Base-by-base conservation (phyloP, 805 yeast genomes). In the Zygosaccharomyces bisporus region DNA sequence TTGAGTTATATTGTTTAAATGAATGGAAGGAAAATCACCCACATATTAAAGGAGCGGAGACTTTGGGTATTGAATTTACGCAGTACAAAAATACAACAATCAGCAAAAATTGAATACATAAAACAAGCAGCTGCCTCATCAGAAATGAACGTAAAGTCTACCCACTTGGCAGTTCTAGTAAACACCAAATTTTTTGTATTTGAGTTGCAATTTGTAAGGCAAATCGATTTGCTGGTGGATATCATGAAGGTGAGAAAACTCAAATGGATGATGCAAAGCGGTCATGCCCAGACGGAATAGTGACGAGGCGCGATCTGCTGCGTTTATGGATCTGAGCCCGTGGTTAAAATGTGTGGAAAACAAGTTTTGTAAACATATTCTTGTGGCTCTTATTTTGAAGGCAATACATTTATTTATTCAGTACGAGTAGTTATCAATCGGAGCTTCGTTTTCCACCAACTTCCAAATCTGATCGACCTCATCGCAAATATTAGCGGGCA, bases 241-340 rank as follows among this genome's bases (percentile, higher is more conserved):
- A 12, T 12, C 30, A 25, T 25, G 30, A 25, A 25, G 13, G 75
- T 77, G 27, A 72, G 72, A 16, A 25, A 25, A 4, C 30, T 25
- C n/a, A 25, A 21, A 21, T 21, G 25, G 25, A 21, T 6, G 25
- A 21, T 21, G 9, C 25, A 21, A 25, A 25, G 30, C 30, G 13
- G 10, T 12, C 13, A 9, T 12, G 30, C 30, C 30, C 13, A 25
- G 30, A 12, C 13, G 13, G 13, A 25, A 25, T 25, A 25, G 30
- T 25, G 30, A 25, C 13, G 10, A 12, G 30, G 13, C 30, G 13
- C 6, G 30, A 12, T 7, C 30, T n/a, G 10, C 30, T 12, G 13
- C 30, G 13, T 25, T 9, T 25, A 25, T 25, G 6, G 30, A n/a
- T 25, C 13, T n/a, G 10, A 25, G 30, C 30, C 30, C 10, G 30